Conservation (phyloP, 148 eudicot genomes). For the Rhododendron molle region DNA sequence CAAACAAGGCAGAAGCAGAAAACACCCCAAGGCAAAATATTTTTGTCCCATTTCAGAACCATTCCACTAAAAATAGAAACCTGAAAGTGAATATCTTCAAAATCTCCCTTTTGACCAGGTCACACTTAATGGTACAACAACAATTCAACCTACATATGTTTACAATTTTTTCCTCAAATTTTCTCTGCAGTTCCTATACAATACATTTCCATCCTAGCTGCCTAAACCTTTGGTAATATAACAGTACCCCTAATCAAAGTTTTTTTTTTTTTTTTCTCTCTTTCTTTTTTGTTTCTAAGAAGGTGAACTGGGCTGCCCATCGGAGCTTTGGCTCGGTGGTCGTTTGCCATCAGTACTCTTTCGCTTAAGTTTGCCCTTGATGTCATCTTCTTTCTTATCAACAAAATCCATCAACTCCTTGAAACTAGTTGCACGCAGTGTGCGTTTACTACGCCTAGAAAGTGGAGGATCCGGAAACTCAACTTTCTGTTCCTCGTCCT, state of each 20-base stretch:
- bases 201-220: conserved; percentile 1
- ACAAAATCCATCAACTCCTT: conserved; percentile 49
- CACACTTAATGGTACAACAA: not conserved
- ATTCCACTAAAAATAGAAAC: not conserved
- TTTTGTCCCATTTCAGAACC: not conserved
- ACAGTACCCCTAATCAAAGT: not conserved
- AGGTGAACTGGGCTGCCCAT: conserved; percentile 33
- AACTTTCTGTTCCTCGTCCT: conserved; percentile 29
- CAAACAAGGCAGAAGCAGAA: not conserved
- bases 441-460: conserved; percentile 29
- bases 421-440: conserved; percentile 40
- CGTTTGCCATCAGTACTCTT: conserved; percentile 28
- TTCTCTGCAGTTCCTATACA: not conserved
- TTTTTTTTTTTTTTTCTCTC: not conserved
- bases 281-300: conserved; percentile 5
- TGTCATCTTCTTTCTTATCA: conserved; percentile 66
- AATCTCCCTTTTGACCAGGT: not conserved
- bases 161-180: not conserved
- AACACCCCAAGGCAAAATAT: not conserved
- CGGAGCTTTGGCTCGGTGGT: conserved; percentile 25
- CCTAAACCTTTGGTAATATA: not conserved
- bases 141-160: not conserved
- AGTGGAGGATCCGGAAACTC: conserved; percentile 41
- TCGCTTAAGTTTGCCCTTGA: conserved; percentile 45
- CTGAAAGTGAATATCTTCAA: not conserved